Conservation (phyloP, 2,329 filamentous ascomycete species). For the Davidsoniella australis region DNA sequence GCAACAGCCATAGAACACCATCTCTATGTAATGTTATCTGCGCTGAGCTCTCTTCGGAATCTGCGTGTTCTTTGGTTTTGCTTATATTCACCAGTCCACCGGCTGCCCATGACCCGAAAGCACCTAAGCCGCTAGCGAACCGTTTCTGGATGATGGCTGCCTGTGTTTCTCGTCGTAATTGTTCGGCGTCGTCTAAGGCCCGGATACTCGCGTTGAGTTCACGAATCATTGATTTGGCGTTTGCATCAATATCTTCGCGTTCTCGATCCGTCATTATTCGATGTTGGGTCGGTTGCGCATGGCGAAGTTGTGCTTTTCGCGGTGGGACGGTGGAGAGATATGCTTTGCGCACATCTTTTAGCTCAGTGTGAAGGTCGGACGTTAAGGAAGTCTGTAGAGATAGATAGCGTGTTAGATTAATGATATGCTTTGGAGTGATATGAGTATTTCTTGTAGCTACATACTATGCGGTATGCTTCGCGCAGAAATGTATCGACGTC, state of each 20-base stretch:
- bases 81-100: slow-evolving; percentile 36
- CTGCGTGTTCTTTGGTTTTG: slow-evolving; percentile 46
- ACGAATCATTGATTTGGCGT: slow-evolving; percentile 70
- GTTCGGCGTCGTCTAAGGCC: slow-evolving; percentile 64
- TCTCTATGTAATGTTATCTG: slow-evolving; percentile 57
- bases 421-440: not conserved
- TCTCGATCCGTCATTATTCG: slow-evolving; percentile 60
- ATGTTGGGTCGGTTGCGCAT: not conserved
- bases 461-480: slow-evolving; percentile 83
- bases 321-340: slow-evolving; percentile 66
- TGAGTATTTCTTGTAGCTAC: slow-evolving; percentile 16
- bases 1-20: slow-evolving; percentile 67
- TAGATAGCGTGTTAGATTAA: slow-evolving; percentile 2
- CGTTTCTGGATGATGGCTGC: slow-evolving; percentile 54
- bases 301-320: slow-evolving; percentile 3
- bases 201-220: slow-evolving; percentile 71
- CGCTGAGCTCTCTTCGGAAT: slow-evolving; percentile 53
- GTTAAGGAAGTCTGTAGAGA: slow-evolving; percentile 63
- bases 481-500: slow-evolving; percentile 74
- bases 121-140: slow-evolving; percentile 46
- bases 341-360: slow-evolving; percentile 68
- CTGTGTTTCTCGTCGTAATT: slow-evolving; percentile 62
- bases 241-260: slow-evolving; percentile 71
- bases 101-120: slow-evolving; percentile 47
- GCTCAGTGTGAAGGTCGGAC: slow-evolving; percentile 57